Evolutionary conservation across 768 basidiomycete genomes (phyloP), one percentile per base, ranked within the genome.

Genomic region (Russula sp.): DNA sequence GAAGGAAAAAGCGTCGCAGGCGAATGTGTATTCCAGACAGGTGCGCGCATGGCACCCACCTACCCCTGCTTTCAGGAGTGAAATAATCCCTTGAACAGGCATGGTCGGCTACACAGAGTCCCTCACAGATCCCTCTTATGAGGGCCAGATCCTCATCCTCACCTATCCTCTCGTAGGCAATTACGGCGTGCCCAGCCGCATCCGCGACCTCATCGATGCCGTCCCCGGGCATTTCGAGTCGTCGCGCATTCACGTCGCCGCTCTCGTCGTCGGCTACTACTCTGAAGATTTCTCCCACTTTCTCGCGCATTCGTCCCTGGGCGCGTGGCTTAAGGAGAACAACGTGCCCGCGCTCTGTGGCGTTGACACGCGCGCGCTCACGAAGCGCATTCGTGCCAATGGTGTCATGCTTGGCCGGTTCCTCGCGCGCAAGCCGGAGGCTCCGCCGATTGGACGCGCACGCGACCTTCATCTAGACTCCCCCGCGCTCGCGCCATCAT

Each of bases 91-190:
- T 48, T 65, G 56, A 70, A 54, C 46, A 99, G 97, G 97, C 59
- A 98, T 99, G 96, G 94, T 98, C 59, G 97, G 97, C 35, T 99
- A 99, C 75, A 93, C 93, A 41, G 97, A 98, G 70, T 98, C 96
- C 20, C 78, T 98, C 68, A 99, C 97, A 48, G 97, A 98, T 73
- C 97, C 97, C 20, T 98, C 96, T 2, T 99, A 99, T 75, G 87
- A 96, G 73, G 93, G 94, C 39, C 97, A 98, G 75, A 98, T 99
- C 71, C 87, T 99, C 61, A 85, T 99, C 66, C 81, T 98, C 67
- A 98, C 97, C 2, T 98, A 98, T 76, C 97, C 97, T 14, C 81
- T 99, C 68, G 78, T 98, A 66, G 97, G 97, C 41, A 98, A 98
- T 73, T 99, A 99, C 72, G 97, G 97, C 70, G 94, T 98, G 25